Base-by-base conservation (phyloP, 2,329 filamentous ascomycete species). In the Plectosphaerella sp. region DNA sequence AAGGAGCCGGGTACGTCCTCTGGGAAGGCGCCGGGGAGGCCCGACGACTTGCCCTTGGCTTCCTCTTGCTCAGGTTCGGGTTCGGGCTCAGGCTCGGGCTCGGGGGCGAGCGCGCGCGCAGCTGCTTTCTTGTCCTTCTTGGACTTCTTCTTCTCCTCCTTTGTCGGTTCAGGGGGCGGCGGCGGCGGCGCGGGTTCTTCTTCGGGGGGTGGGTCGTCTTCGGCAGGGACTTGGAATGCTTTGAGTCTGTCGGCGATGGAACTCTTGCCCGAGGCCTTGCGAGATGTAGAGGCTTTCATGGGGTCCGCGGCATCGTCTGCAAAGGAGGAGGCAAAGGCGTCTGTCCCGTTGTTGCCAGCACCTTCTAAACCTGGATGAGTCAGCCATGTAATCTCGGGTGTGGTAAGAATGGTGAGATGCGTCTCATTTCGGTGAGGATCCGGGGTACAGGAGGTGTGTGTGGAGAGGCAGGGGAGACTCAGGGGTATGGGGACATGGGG, bases 1-100 rank as follows among this genome's bases (percentile, higher is more conserved):
- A 86, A 86, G 55, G 78, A 79, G 51, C 82, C 83, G 22, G 22
- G 22, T 3, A 22, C 22, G 22, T 22, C 22, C 22, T 22, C 70
- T 20, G 82, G 82, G 62, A 86, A 86, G 55, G 78, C 79, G 51
- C 82, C 83, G 42, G 82, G 81, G 6, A 82, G 69, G 28, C 67
- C 67, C 62, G 71, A 61, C n/a, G 60, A 53, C 63, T 66, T 62
- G 49, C 48, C n/a, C 43, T 51, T 57, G 57, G 36, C 55, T 53
- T 54, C 53, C 60, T 59, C 20, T 53, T 64, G 60, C 10, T 68
- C 66, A 28, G 64, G 52, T 24, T 62, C 65, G 50, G 64, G 55
- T 49, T 50, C 55, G 45, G 45, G 55, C 53, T 48, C 53, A 54
- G 54, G 47, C 50, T 50, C 47, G 50, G 43, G 50, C 49, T 52